A percentile compares a stretch with the other conserved stretches of the same genome.
phyloP scores from a whole-genome alignment of 2,329 filamentous ascomycete genomes.

The Cadophora gregata region DNA sequence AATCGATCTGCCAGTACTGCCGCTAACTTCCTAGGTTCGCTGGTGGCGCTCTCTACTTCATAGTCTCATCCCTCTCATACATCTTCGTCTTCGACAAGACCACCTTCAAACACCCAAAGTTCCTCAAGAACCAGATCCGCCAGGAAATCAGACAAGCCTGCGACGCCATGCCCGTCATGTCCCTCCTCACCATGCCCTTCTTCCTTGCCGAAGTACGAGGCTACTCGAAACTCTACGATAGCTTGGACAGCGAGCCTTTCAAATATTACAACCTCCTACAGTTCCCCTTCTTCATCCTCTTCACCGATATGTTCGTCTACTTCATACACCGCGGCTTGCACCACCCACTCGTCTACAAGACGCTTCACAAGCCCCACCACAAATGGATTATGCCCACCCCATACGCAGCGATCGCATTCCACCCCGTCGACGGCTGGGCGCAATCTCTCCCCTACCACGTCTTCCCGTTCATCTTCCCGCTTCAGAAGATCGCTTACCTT shows the following conservation, averaged over 20 bases:
- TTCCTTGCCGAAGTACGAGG: conserved; percentile 86
- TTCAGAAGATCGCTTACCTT: conserved; percentile 90
- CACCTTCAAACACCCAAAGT: conserved; percentile 88
- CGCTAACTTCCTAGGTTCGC: conserved; percentile 69
- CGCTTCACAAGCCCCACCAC: conserved; percentile 95
- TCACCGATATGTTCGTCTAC: conserved; percentile 91
- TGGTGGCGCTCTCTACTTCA: conserved; percentile 82
- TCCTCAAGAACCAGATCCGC: conserved; percentile 89
- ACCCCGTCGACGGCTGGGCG: conserved; percentile 88
- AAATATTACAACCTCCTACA: conserved; percentile 80
- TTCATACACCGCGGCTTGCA: conserved; percentile 89
- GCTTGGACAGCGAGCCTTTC: conserved; percentile 75
- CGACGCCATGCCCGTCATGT: conserved; percentile 79
- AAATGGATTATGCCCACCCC: conserved; percentile 99
- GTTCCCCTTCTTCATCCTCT: conserved; percentile 85
- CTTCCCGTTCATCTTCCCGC: conserved; percentile 89
- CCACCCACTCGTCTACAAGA: conserved; percentile 82
- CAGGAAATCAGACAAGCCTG: conserved; percentile 86
- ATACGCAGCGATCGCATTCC: conserved; percentile 91
- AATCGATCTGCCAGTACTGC: background rate
- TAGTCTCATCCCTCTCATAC: conserved; percentile 84
- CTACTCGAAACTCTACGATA: conserved; percentile 86
- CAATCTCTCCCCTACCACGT: conserved; percentile 92
- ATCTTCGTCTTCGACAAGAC: conserved; percentile 90
- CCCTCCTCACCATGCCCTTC: conserved; percentile 78